A percentile compares a stretch with the other conserved stretches of the same genome.
phyloP scores from a whole-genome alignment of 352 stramenopile species.

The Aphanomyces stellatus region DNA sequence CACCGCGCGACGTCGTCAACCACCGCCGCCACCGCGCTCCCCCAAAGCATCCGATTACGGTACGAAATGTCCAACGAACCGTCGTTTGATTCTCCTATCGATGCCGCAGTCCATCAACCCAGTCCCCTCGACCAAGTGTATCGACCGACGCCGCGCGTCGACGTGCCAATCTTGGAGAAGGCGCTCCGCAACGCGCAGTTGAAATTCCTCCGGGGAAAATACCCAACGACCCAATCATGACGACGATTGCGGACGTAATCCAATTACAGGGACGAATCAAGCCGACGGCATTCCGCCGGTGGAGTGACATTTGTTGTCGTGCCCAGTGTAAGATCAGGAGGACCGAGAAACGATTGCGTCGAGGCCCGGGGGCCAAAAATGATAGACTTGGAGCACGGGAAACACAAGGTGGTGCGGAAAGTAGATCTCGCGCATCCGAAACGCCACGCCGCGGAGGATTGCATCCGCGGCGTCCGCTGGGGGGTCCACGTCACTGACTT shows the following conservation, averaged over 20 bases:
- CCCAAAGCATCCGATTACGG: neutral
- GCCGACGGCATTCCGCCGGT: too few species aligned
- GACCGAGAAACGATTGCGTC: too few species aligned
- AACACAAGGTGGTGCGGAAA: neutral
- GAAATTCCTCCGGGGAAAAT: conserved; percentile 6
- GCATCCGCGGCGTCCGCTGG: neutral
- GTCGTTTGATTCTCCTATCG: neutral
- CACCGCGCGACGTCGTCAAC: too few species aligned
- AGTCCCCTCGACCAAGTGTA: neutral
- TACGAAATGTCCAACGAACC: too few species aligned
- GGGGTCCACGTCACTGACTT: too few species aligned
- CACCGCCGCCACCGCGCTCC: neutral
- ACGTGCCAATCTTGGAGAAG: neutral
- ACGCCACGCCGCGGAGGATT: neutral
- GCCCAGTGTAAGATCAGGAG: too few species aligned
- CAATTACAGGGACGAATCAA: too few species aligned
- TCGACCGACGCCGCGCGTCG: neutral
- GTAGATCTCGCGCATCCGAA: neutral
- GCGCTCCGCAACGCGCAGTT: neutral
- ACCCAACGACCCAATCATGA: too few species aligned
- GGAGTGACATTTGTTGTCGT: too few species aligned
- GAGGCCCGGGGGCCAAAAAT: neutral
- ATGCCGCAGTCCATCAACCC: neutral
- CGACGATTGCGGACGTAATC: too few species aligned
- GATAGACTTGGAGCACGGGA: neutral